Evolutionary conservation across 1,284 basidiomycete genomes (phyloP), one percentile per base, ranked within the genome.

Genomic region (Takashimella koratensis): DNA sequence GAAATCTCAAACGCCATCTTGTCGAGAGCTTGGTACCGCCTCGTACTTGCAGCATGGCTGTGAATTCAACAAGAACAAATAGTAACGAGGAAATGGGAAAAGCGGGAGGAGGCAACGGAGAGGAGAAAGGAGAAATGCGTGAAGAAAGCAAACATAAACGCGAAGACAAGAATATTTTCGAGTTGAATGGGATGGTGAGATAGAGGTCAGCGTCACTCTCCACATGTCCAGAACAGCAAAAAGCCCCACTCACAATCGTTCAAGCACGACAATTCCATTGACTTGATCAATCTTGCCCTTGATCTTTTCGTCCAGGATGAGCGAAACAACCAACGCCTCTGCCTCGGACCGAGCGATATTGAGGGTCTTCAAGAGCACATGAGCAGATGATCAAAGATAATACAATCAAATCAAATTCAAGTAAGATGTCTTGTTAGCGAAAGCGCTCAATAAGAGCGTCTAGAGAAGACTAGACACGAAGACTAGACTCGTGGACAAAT

Each of bases 281-380:
- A 96, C 91, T 76, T 98, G 93, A 73, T 99, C 95, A 67, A 98
- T 96, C 63, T 86, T 84, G 16, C 95, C 96, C 62, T 93, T 86
- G 30, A 99, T 90, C 71, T 90, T 94, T 22, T 89, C 90, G 74
- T 98, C 95, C 25, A 98, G 78, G 54, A 99, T 98, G 19, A 98
- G 82, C 39, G 89, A 87, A 56, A 98, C 88, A 30, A 98, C 83
- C 25, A 98, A 83, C 53, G 90, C 90, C 69, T 98, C 94, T 3
- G 96, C 93, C 69, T 97, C 92, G 44, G 83, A 82, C 30, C 83
- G 82, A 19, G 88, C 83, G 19, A 98, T 87, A 64, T 95, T 93
- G 49, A 98, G 81, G 86, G 97, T 92, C 90, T 97, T 67, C 4
- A 47, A 47, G 45, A 19, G 13, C 56, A n/a, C n/a, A n/a, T n/a